Conservation (phyloP, 805 yeast species). For the Soucietia sequanensis region DNA sequence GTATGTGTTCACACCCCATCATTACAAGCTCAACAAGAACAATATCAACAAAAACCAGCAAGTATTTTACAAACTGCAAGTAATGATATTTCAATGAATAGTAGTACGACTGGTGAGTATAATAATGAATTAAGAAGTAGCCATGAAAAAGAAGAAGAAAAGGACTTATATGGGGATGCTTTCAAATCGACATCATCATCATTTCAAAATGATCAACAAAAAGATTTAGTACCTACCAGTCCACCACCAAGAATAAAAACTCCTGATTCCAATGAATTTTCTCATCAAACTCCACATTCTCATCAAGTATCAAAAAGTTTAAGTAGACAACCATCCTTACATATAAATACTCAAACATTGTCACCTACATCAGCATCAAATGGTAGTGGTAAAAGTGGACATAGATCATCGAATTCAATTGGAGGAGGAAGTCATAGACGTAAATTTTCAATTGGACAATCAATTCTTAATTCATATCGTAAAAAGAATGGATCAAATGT, state of each 20-base stretch:
- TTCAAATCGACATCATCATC: conserved; percentile 35
- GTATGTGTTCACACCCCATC: conserved; percentile 72
- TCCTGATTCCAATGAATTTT: conserved; percentile 17
- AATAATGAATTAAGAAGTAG: conserved; percentile 4
- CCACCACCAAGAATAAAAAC: conserved; percentile 18
- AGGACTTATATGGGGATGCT: conserved; percentile 38
- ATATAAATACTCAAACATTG: conserved; percentile 26
- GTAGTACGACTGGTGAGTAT: no score
- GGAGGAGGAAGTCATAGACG: conserved; percentile 48
- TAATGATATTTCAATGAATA: background rate
- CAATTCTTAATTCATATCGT: conserved; percentile 47
- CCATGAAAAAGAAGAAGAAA: conserved; percentile 27
- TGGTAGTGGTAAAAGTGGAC: conserved; percentile 17
- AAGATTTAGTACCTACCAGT: background rate
- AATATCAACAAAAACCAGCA: conserved; percentile 2
- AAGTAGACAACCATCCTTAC: conserved; percentile 40
- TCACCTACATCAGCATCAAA: conserved; percentile 31
- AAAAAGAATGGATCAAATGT: conserved; percentile 46
- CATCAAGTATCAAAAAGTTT: conserved; percentile 19
- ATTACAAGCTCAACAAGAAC: conserved; percentile 16
- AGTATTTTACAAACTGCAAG: conserved; percentile 1
- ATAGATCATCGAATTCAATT: conserved; percentile 38
- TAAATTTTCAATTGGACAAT: conserved; percentile 62
- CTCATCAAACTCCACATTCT: conserved; percentile 4
- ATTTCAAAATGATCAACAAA: conserved; percentile 18